A percentile compares a stretch with the other conserved stretches of the same genome.
These are phyloP conservation scores for Ceratocystis cacaofunesta DNA, from an alignment of 2,329 filamentous ascomycete species.

Conservation along the genomic window DNA sequence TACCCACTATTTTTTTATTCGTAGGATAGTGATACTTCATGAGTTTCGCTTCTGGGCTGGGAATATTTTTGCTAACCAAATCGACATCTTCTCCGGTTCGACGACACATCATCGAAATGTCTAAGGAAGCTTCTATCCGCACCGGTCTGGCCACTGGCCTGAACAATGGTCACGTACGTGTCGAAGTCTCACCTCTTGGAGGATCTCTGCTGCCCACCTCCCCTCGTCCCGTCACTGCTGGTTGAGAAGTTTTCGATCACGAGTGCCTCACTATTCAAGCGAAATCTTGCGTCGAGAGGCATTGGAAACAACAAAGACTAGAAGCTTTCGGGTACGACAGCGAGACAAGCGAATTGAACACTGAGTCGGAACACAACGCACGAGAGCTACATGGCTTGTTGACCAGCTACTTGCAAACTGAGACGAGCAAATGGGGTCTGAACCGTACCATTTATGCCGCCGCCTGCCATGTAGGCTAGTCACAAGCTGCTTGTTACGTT, in stretches of 20 bases:
- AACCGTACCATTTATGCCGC: neutral
- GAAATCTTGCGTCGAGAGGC: neutral
- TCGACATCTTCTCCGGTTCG: slow-evolving; percentile 20
- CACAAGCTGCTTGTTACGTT: neutral
- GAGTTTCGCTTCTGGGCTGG: slow-evolving; percentile 7
- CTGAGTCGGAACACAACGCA: slow-evolving; percentile 8
- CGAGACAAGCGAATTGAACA: slow-evolving; percentile 11
- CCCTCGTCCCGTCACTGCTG: slow-evolving; percentile 1
- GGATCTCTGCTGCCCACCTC: slow-evolving; percentile 42
- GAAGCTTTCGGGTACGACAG: slow-evolving; percentile 20
- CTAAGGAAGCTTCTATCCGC: slow-evolving; percentile 42
- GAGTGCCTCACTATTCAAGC: slow-evolving; percentile 10
- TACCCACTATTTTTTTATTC: slow-evolving; percentile 11
- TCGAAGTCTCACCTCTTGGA: slow-evolving; percentile 57
- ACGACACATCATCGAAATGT: slow-evolving; percentile 32
- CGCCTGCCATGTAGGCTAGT: neutral
- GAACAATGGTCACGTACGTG: slow-evolving; percentile 51
- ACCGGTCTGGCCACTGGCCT: slow-evolving; percentile 46
- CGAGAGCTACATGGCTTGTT: slow-evolving; percentile 2
- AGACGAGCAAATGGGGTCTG: neutral
- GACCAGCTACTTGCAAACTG: neutral
- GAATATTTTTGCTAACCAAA: slow-evolving; percentile 21
- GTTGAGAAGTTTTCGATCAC: neutral
- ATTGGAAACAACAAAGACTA: slow-evolving; percentile 18
- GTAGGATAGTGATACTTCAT: neutral